Base-by-base conservation (phyloP, 495 filamentous ascomycete genomes). In the Hypoxylon fuscum region DNA sequence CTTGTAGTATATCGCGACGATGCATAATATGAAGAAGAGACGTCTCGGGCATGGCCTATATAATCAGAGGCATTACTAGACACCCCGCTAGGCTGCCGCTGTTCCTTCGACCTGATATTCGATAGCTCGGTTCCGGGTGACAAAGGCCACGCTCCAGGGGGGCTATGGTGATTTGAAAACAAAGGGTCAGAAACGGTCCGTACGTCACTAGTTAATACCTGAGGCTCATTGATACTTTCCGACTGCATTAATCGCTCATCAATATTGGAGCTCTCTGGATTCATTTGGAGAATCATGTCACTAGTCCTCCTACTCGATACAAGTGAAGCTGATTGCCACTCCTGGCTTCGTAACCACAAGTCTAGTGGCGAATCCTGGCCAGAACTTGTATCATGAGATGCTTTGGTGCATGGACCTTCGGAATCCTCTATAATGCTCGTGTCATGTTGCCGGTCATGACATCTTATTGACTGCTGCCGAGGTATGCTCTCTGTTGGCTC, bases 341-440 rank as follows among this genome's bases (percentile, higher is more conserved):
- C 73, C 52, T 79, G 77, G 40, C 74, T 79, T 10, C 76, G 51
- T 29, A 79, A 54, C 77, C 77, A 79, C n/a, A 70, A 70, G 23
- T 72, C 64, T 35, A 79, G 37, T 22, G 75, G 74, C 0, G 76
- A 78, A 58, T 74, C 64, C 25, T 74, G 47, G 20, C 68, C 40
- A 29, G 48, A 53, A 11, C 29, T 25, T 43, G 44, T 59, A 31
- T 60, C 60, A n/a, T 47, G n/a, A 40, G 50, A 59, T 46, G 18
- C 56, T 46, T 22, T 67, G 32, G 17, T 63, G 51, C 12, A 57
- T 37, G 27, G 62, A 57, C 46, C 40, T 21, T 56, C 62, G 2
- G 14, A 37, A 17, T 21, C 37, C 10, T 34, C 34, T 22, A 43
- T 25, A 45, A 21, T 8, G 59, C 42, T 20, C 56, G 35, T 15